These are phyloP conservation scores for Ophiostoma novo-ulmi DNA, from an alignment of 2,329 filamentous ascomycete genomes.

Conservation along the genomic window DNA sequence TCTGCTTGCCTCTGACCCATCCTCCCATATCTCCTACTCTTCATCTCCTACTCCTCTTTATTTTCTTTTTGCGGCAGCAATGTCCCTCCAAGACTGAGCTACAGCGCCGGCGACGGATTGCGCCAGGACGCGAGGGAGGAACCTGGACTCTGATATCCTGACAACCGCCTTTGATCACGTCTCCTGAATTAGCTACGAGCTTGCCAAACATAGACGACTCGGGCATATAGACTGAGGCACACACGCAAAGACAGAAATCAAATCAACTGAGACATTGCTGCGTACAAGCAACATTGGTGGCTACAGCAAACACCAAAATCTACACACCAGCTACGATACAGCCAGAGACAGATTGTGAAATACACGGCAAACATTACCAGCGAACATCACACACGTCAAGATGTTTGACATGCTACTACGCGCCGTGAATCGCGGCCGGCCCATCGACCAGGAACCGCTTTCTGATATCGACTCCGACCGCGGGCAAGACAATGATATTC, in stretches of 20 bases:
- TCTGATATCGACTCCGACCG: conserved; percentile 27
- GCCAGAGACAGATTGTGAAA: background rate
- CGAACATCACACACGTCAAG: conserved; percentile 1
- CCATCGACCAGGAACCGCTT: conserved; percentile 22
- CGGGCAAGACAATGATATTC: conserved; percentile 27
- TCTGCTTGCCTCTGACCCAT: background rate
- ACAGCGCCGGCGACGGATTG: conserved; percentile 24
- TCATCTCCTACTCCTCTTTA: background rate
- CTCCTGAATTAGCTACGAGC: background rate
- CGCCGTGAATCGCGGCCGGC: conserved; percentile 32
- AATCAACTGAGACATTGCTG: background rate
- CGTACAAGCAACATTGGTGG: background rate
- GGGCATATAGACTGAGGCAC: background rate
- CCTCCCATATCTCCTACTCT: background rate
- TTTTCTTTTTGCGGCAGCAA: conserved; percentile 8
- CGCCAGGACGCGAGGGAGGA: conserved; percentile 26
- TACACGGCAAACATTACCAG: background rate
- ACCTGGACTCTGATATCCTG: conserved; percentile 1
- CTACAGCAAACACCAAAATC: background rate
- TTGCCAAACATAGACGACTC: background rate
- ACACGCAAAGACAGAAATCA: background rate
- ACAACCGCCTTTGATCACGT: background rate
- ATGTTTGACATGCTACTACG: conserved; percentile 35
- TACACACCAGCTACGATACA: no score
- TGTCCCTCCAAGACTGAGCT: conserved; percentile 20